Evolutionary conservation across 129 eudicot genomes (phyloP).

Genomic region (Arctium lappa): DNA sequence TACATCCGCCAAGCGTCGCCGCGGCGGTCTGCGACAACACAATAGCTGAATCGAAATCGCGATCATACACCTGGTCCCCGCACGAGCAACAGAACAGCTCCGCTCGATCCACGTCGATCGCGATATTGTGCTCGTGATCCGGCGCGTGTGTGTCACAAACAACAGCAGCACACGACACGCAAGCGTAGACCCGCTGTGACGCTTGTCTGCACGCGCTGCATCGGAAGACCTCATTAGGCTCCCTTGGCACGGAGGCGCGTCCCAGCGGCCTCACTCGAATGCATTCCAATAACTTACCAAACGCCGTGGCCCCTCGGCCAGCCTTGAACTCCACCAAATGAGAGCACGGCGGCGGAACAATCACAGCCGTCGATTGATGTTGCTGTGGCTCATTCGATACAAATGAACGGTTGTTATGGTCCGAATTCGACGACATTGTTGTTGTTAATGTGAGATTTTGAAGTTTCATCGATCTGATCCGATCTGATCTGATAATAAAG

Average conservation of each 20-base stretch:
- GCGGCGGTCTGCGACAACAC: slow-evolving; percentile 43
- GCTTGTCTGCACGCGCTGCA: slow-evolving; percentile 44
- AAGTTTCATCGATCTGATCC: slow-evolving; percentile 22
- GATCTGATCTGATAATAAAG: slow-evolving; percentile 16
- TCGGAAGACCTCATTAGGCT: slow-evolving; percentile 6
- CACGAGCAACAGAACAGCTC: slow-evolving; percentile 78
- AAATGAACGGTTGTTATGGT: slow-evolving; percentile 7
- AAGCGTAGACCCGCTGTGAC: slow-evolving; percentile 49
- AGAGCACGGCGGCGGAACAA: slow-evolving; percentile 37
- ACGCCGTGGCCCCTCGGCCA: slow-evolving; percentile 42
- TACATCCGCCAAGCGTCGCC: slow-evolving; percentile 36
- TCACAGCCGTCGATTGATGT: slow-evolving; percentile 27
- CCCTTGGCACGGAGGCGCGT: slow-evolving; percentile 54
- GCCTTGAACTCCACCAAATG: slow-evolving; percentile 58
- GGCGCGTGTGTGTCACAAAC: slow-evolving; percentile 62
- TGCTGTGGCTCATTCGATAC: slow-evolving; percentile 13
- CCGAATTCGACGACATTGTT: slow-evolving; percentile 33
- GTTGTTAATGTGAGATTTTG: slow-evolving; percentile 15
- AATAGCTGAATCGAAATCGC: slow-evolving; percentile 59
- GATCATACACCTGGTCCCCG: slow-evolving; percentile 75
- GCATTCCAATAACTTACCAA: slow-evolving; percentile 36
- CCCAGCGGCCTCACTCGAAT: slow-evolving; percentile 53
- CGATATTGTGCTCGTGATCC: slow-evolving; percentile 55
- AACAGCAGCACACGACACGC: slow-evolving; percentile 53
- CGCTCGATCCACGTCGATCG: slow-evolving; percentile 70